A percentile compares a stretch with the other conserved stretches of the same genome.
Conservation (phyloP, 139 green algal species). For the Eudorina sp. region DNA sequence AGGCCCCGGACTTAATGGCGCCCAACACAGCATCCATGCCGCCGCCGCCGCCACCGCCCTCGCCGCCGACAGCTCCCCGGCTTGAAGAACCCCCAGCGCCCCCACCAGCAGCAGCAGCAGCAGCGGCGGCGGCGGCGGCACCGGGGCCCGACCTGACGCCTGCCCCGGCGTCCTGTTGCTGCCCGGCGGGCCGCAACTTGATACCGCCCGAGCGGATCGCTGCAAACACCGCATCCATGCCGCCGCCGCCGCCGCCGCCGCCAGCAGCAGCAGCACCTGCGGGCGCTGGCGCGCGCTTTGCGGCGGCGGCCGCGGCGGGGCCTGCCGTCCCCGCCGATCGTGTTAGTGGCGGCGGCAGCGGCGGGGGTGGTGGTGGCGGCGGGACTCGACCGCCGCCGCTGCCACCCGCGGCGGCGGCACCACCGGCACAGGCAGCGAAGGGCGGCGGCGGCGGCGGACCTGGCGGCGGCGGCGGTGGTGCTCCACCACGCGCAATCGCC, state of each 20-base stretch:
- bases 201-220: neutral
- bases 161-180: neutral
- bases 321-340: no score
- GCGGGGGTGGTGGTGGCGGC: constrained; percentile 7
- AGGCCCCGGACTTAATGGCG: constrained; percentile 3
- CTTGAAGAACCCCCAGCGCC: neutral
- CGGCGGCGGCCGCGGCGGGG: neutral
- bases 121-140: neutral
- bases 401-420: neutral
- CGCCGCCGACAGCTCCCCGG: neutral
- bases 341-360: neutral
- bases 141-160: neutral
- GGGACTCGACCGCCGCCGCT: neutral
- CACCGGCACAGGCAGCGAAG: neutral
- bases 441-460: neutral
- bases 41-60: neutral
- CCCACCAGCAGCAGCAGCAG: neutral
- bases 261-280: neutral
- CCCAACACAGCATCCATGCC: constrained; percentile 4
- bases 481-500: neutral
- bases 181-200: neutral
- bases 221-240: neutral
- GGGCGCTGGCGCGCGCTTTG: neutral
- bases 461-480: neutral
- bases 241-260: constrained; percentile 1